A percentile compares a stretch with the other conserved stretches of the same genome.
Evolutionary conservation across 257 asterid species (phyloP).

Genomic region (Nicotiana attenuata): DNA sequence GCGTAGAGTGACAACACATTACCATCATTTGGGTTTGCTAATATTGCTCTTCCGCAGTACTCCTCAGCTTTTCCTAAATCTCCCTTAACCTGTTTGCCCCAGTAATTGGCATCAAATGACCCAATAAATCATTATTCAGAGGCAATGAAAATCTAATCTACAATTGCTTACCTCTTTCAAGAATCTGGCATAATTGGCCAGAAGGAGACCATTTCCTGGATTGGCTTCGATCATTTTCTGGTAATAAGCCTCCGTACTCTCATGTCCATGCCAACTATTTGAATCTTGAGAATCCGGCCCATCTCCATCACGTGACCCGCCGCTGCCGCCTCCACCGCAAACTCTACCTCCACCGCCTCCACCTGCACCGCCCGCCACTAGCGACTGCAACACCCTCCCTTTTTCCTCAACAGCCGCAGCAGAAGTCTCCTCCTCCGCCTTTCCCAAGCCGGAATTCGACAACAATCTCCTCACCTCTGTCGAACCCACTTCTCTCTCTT

Average conservation of each 20-base stretch:
- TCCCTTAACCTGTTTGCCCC: slow-evolving; percentile 48
- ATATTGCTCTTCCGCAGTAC: slow-evolving; percentile 78
- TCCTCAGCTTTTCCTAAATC: slow-evolving; percentile 83
- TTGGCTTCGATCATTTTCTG: slow-evolving; percentile 72
- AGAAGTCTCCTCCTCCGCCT: slow-evolving; percentile 17
- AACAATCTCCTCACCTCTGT: slow-evolving; percentile 12
- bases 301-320: slow-evolving; percentile 31
- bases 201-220: slow-evolving; percentile 60
- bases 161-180: slow-evolving; percentile 56
- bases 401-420: slow-evolving; percentile 18
- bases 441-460: slow-evolving; percentile 26
- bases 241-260: slow-evolving; percentile 53
- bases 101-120: background rate
- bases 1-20: slow-evolving; percentile 72
- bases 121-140: background rate
- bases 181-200: slow-evolving; percentile 78
- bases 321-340: slow-evolving; percentile 38
- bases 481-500: background rate
- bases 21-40: slow-evolving; percentile 71
- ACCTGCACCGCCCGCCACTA: slow-evolving; percentile 14
- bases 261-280: slow-evolving; percentile 50
- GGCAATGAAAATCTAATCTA: background rate
- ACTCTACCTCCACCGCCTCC: slow-evolving; percentile 16
- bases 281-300: slow-evolving; percentile 45
- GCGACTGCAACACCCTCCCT: slow-evolving; percentile 30